Evolutionary conservation across 257 asterid genomes (phyloP), one percentile per base, ranked within the genome.

Genomic region (Handroanthus guayacan): DNA sequence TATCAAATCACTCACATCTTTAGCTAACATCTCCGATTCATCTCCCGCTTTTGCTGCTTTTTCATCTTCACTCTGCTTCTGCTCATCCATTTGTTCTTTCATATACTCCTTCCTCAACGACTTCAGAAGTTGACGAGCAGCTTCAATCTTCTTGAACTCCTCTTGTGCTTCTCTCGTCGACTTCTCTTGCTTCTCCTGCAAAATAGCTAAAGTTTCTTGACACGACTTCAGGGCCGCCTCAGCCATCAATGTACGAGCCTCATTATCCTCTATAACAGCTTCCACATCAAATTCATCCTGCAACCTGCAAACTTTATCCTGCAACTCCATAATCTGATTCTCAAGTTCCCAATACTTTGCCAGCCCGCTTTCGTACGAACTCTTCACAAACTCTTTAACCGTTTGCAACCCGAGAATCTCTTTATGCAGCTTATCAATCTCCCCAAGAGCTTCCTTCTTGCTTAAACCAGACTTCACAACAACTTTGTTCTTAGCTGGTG

Each of bases 161-260:
- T 85, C 86, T 12, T 12, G 71, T 0, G 97, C 90, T 20, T 89
- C 94, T 67, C 38, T 64, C 0, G 74, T 74, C 2, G 88, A 87
- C 48, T 58, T 84, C 7, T 81, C 85, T 72, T 92, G 98, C 73
- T 90, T 86, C 74, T 88, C 93, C 72, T 91, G 88, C 87, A 95
- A 80, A 20, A 75, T 74, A 52, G 87, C 31, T 72, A 95, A 69
- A 2, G 94, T 86, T n/a, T 92, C 94, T 73, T 88, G 91, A 57
- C 98, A 92, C 1, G 97, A 89, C 71, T 83, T 89, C 3, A 95
- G 77, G 0, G 98, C 97, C 0, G 97, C 84, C 86, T 89, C 97
- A 5, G 99, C 93, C 97, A 95, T 92, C 66, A 95, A 62, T 0
- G 85, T 85, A 1, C 97, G 85, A 1, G 99, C 98, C 71, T 91